These are phyloP conservation scores for Lodderomyces jiufengensis DNA, from an alignment of 1,139 yeast genomes.

Conservation along the genomic window DNA sequence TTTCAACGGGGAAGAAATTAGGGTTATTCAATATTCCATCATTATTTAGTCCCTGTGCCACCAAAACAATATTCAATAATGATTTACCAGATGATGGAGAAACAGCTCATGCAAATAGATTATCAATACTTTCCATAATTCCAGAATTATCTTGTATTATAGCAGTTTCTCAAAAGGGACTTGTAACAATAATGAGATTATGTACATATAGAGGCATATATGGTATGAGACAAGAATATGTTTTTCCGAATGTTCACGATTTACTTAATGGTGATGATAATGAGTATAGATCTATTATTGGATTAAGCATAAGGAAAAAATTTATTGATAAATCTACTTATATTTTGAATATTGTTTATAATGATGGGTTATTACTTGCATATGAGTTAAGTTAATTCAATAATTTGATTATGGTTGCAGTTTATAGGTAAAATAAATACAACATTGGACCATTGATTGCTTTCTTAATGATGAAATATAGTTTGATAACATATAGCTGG, in stretches of 20 bases:
- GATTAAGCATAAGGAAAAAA: conserved; percentile 24
- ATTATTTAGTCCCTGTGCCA: conserved; percentile 50
- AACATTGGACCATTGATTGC: no score
- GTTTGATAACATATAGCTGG: no score
- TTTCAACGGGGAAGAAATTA: conserved; percentile 40
- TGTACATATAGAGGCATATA: conserved; percentile 54
- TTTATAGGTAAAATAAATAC: no score
- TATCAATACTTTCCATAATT: conserved; percentile 49
- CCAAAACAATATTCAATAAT: conserved; percentile 38
- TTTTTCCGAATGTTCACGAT: conserved; percentile 42
- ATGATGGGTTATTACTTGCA: conserved; percentile 31
- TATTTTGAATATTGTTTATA: conserved; percentile 27
- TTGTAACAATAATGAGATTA: conserved; percentile 54
- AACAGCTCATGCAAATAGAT: conserved; percentile 43
- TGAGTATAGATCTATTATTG: conserved; percentile 33
- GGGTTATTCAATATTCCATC: conserved; percentile 50
- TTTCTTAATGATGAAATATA: no score
- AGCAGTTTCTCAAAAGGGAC: conserved; percentile 57
- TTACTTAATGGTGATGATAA: conserved; percentile 22
- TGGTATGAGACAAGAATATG: conserved; percentile 60
- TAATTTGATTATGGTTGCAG: no score
- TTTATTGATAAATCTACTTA: conserved; percentile 21
- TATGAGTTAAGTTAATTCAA: no score
- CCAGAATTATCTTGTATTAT: conserved; percentile 54
- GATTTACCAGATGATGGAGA: conserved; percentile 34